Evolutionary conservation across 2,329 filamentous ascomycete genomes (phyloP).

Genomic region (Penicillium janthinellum): DNA sequence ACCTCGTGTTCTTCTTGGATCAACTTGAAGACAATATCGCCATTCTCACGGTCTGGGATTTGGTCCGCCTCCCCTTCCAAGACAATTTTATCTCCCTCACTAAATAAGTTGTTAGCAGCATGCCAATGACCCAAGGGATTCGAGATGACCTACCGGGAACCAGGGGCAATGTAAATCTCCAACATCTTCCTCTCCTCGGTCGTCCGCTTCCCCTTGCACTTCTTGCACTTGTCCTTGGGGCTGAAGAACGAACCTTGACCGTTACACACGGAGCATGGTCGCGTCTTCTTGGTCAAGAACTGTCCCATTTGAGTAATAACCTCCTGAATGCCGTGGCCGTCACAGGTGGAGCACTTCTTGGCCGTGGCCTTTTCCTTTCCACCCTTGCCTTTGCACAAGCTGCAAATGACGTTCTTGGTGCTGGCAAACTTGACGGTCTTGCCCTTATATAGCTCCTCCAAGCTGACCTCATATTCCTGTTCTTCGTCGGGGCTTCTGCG

Average conservation of each 20-base stretch:
- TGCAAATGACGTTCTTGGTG: conserved; percentile 90
- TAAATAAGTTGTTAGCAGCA: conserved; percentile 17
- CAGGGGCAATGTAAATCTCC: conserved; percentile 92
- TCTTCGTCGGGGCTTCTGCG: conserved; percentile 80
- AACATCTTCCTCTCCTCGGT: conserved; percentile 88
- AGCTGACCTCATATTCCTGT: conserved; percentile 83
- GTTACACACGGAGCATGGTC: conserved; percentile 79
- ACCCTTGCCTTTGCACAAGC: conserved; percentile 81
- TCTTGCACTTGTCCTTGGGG: conserved; percentile 98
- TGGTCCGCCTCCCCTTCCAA: conserved; percentile 95
- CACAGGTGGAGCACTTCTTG: conserved; percentile 78
- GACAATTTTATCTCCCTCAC: conserved; percentile 82
- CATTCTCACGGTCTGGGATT: conserved; percentile 81
- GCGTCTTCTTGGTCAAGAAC: conserved; percentile 77
- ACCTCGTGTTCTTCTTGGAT: conserved; percentile 77
- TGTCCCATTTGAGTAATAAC: conserved; percentile 82
- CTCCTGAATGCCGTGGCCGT: conserved; percentile 75
- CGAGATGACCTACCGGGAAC: conserved; percentile 59
- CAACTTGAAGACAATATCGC: conserved; percentile 89
- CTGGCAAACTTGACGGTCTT: conserved; percentile 97
- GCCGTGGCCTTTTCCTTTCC: conserved; percentile 91
- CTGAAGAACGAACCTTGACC: conserved; percentile 86
- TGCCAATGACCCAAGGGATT: not conserved
- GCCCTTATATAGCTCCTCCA: conserved; percentile 97
- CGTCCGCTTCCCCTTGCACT: conserved; percentile 92